Conservation (phyloP, 495 filamentous ascomycete genomes). For the Aspergillus cristatus region DNA sequence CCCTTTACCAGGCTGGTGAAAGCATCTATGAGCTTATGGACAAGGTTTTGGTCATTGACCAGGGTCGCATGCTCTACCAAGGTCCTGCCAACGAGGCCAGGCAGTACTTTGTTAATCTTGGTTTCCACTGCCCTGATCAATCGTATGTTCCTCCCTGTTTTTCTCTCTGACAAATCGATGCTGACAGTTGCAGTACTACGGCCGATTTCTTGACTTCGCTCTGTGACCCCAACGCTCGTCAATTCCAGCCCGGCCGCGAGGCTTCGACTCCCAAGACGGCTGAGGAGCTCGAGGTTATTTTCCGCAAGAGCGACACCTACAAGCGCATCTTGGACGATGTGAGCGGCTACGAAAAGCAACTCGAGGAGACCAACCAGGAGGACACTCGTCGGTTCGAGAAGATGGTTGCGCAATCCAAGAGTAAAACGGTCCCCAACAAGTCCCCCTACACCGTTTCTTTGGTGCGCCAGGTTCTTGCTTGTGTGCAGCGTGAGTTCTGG, state of each 20-base stretch:
- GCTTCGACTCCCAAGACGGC: slow-evolving; percentile 52
- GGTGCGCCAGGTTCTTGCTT: slow-evolving; percentile 56
- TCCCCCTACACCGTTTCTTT: slow-evolving; percentile 66
- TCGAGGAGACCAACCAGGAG: slow-evolving; percentile 48
- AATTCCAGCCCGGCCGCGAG: slow-evolving; percentile 56
- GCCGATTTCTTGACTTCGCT: slow-evolving; percentile 69
- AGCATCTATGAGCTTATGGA: slow-evolving; percentile 78
- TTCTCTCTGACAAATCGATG: no score
- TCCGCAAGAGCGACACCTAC: slow-evolving; percentile 43
- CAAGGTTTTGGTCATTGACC: slow-evolving; percentile 60
- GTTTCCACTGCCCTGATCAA: slow-evolving; percentile 53
- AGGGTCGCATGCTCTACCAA: slow-evolving; percentile 56
- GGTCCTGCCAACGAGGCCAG: slow-evolving; percentile 54
- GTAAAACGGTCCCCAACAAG: slow-evolving; percentile 56
- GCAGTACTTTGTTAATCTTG: slow-evolving; percentile 60
- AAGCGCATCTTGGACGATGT: slow-evolving; percentile 47
- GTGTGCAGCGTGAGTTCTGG: slow-evolving; percentile 68
- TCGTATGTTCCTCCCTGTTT: no score
- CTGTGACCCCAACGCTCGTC: slow-evolving; percentile 64
- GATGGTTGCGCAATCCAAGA: slow-evolving; percentile 57
- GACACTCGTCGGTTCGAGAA: slow-evolving; percentile 62
- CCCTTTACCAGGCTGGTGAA: slow-evolving; percentile 76
- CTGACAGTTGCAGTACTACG: slow-evolving; percentile 47
- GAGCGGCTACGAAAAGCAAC: slow-evolving; percentile 47
- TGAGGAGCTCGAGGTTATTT: slow-evolving; percentile 53